A percentile compares a stretch with the other conserved stretches of the same genome.
Evolutionary conservation across 208 protist genomes (phyloP).

Genomic region (Acanthamoeba triangularis): DNA sequence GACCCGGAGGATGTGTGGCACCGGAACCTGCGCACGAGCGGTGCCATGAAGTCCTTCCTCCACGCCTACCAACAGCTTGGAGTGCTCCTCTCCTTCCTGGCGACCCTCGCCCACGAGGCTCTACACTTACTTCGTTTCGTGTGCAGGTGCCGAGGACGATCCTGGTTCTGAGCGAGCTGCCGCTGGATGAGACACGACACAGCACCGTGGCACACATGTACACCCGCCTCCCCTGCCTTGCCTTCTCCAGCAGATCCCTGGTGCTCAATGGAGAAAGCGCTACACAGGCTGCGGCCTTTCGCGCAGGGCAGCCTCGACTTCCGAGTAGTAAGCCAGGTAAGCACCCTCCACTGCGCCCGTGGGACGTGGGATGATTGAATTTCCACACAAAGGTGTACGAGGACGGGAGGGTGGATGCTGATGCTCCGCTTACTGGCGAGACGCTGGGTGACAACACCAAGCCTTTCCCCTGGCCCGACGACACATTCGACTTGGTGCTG

Average conservation of each 20-base stretch:
- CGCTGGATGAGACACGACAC: conserved; percentile 43
- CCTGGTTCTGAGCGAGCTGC: conserved; percentile 34
- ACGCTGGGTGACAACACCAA: conserved; percentile 67
- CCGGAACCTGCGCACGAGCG: not conserved
- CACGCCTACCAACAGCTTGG: conserved; percentile 60
- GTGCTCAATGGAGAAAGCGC: not conserved
- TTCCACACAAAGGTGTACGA: conserved; percentile 28
- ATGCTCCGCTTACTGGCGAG: conserved; percentile 29
- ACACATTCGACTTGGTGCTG: conserved; percentile 68
- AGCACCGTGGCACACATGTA: conserved; percentile 26
- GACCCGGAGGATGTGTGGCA: conserved; percentile 49
- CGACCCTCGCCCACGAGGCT: no score
- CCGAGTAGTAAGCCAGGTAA: conserved; percentile 12
- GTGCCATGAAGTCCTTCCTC: conserved; percentile 60
- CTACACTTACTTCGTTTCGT: not conserved
- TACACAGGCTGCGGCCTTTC: not conserved
- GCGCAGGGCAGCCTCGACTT: conserved; percentile 26
- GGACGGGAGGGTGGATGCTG: not conserved
- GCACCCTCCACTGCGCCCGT: no score
- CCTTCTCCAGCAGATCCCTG: not conserved
- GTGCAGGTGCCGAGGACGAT: conserved; percentile 15
- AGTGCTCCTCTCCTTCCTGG: not conserved
- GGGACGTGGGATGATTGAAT: no score
- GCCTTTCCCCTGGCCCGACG: conserved; percentile 51
- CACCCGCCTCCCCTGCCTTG: not conserved